Evolutionary conservation across 148 eudicot species (phyloP).

Genomic region (Mesembryanthemum crystallinum): DNA sequence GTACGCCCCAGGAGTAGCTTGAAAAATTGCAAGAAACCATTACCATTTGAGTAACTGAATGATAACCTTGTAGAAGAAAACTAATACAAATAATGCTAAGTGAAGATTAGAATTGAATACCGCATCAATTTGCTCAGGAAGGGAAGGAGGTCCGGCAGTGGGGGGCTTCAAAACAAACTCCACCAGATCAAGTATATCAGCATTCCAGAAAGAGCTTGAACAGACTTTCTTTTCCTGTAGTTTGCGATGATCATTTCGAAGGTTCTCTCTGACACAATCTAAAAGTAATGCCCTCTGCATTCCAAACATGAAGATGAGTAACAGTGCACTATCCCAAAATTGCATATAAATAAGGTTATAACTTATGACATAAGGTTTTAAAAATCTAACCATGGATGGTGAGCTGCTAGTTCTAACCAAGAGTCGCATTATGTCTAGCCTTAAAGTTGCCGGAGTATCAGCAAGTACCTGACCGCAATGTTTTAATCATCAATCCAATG

Average conservation of each 20-base stretch:
- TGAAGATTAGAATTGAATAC: conserved; percentile 30
- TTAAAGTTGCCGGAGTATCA: conserved; percentile 65
- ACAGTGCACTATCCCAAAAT: background rate
- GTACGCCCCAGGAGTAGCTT: too few species aligned
- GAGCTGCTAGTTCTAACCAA: conserved; percentile 62
- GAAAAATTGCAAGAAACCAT: background rate
- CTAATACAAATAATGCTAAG: background rate
- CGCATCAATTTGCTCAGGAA: conserved; percentile 82
- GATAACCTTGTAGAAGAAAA: background rate
- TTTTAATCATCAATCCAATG: conserved; percentile 1
- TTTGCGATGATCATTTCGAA: conserved; percentile 46
- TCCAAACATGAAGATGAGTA: conserved; percentile 3
- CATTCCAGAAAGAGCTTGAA: conserved; percentile 50
- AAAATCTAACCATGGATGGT: conserved; percentile 76
- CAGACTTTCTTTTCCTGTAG: conserved; percentile 28
- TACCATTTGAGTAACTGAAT: background rate
- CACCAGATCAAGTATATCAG: conserved; percentile 63
- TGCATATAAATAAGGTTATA: background rate
- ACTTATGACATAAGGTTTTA: conserved; percentile 13
- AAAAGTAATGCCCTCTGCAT: conserved; percentile 78
- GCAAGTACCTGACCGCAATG: conserved; percentile 60
- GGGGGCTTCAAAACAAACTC: conserved; percentile 73
- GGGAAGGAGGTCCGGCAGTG: conserved; percentile 81
- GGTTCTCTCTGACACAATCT: conserved; percentile 64
- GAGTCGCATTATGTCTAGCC: conserved; percentile 61